A percentile compares a stretch with the other conserved stretches of the same genome.
phyloP scores from a whole-genome alignment of 2,329 filamentous ascomycete genomes.

The Alternaria sp. region DNA sequence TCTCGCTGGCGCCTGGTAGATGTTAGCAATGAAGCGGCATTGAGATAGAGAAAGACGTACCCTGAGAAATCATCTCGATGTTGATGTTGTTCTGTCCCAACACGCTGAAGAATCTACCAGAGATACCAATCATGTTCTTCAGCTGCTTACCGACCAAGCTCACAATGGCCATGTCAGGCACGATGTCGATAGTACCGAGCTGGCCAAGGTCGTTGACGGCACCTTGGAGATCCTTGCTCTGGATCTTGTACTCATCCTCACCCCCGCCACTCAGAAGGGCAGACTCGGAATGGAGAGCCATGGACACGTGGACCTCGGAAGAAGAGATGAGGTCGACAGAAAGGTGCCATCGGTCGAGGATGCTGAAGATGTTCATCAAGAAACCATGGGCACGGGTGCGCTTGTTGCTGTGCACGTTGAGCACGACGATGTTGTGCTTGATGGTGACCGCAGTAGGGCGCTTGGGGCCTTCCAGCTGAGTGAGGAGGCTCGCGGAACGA shows the following conservation, averaged over 20 bases:
- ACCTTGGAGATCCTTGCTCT: constrained; percentile 55
- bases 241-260: constrained; percentile 56
- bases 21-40: neutral
- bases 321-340: constrained; percentile 97
- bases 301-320: constrained; percentile 94
- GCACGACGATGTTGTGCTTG: constrained; percentile 94
- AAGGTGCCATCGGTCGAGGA: constrained; percentile 83
- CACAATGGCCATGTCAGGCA: constrained; percentile 92
- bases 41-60: constrained; percentile 56
- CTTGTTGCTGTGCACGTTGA: constrained; percentile 98
- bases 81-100: constrained; percentile 93
- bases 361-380: constrained; percentile 90
- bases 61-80: constrained; percentile 99
- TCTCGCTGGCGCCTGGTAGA: constrained; percentile 86
- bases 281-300: constrained; percentile 86
- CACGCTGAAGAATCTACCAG: constrained; percentile 92
- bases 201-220: constrained; percentile 73
- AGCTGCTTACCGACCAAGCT: constrained; percentile 94
- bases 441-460: constrained; percentile 79
- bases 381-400: constrained; percentile 95
- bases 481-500: constrained; percentile 54
- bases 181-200: constrained; percentile 88
- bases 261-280: constrained; percentile 58
- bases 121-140: constrained; percentile 95
- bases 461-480: constrained; percentile 54